Conservation (phyloP, 352 stramenopile genomes). For the Phytophthora colocasiae region DNA sequence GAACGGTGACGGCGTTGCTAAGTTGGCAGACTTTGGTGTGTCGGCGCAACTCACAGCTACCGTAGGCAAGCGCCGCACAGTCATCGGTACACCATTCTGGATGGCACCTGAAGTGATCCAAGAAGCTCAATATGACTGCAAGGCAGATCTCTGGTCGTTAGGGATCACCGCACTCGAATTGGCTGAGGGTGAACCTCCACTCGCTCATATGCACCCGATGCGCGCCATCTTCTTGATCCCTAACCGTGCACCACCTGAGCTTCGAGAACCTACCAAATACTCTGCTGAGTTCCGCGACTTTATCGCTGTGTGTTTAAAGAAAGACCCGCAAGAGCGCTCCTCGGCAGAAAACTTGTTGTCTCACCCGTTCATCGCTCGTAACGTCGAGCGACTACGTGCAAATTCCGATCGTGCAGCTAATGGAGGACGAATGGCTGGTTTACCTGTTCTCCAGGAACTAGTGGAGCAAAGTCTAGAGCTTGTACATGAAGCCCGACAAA, state of each 20-base stretch:
- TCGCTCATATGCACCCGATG: constrained; percentile 91
- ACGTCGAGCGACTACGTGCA: constrained; percentile 56
- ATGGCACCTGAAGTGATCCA: constrained; percentile 94
- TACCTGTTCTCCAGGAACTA: constrained; percentile 73
- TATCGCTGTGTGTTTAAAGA: constrained; percentile 67
- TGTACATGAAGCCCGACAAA: constrained; percentile 60
- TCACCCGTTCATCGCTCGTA: constrained; percentile 70
- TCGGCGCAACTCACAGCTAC: constrained; percentile 90
- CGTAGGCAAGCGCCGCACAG: constrained; percentile 92
- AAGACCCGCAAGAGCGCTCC: constrained; percentile 61
- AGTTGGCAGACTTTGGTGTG: constrained; percentile 92
- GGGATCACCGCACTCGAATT: constrained; percentile 93
- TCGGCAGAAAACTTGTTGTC: constrained; percentile 54
- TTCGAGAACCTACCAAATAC: constrained; percentile 49
- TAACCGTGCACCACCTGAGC: constrained; percentile 62
- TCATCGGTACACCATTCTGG: constrained; percentile 92
- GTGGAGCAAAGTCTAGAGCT: constrained; percentile 77
- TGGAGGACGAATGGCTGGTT: constrained; percentile 30
- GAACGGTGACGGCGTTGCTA: constrained; percentile 66
- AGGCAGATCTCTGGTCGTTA: constrained; percentile 85
- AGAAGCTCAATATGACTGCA: constrained; percentile 85
- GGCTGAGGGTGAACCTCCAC: constrained; percentile 84
- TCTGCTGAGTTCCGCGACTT: constrained; percentile 70
- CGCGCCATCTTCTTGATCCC: constrained; percentile 84
- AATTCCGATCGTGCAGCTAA: constrained; percentile 25